phyloP scores from a whole-genome alignment of 495 filamentous ascomycete species.

The Hypoxylon intermedium region DNA sequence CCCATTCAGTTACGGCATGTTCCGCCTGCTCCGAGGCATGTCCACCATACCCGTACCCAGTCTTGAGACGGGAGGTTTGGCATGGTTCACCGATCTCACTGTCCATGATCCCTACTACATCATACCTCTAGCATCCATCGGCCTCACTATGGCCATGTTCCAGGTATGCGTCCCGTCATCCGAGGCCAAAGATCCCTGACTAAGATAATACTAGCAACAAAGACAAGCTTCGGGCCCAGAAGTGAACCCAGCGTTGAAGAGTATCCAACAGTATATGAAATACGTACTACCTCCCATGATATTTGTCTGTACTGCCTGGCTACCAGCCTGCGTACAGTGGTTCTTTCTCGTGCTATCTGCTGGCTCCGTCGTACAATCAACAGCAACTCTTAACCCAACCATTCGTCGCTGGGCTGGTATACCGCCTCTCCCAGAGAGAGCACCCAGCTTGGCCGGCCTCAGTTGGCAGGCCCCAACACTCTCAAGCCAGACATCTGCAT shows the following conservation, averaged over 20 bases:
- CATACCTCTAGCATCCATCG: slow-evolving; percentile 64
- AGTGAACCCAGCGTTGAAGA: too few species aligned
- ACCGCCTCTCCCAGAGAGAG: slow-evolving; percentile 44
- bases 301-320: slow-evolving; percentile 65
- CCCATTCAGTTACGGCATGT: slow-evolving; percentile 79
- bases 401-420: slow-evolving; percentile 62
- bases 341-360: slow-evolving; percentile 69
- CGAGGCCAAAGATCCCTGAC: neutral
- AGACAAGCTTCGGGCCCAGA: slow-evolving; percentile 40
- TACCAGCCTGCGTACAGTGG: slow-evolving; percentile 74
- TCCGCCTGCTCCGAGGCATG: slow-evolving; percentile 79
- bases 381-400: slow-evolving; percentile 56
- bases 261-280: slow-evolving; percentile 60
- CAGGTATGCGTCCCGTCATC: slow-evolving; percentile 48
- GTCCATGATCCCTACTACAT: slow-evolving; percentile 76
- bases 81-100: slow-evolving; percentile 85
- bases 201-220: slow-evolving; percentile 35
- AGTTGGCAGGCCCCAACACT: slow-evolving; percentile 42
- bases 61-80: slow-evolving; percentile 68
- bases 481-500: slow-evolving; percentile 7
- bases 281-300: slow-evolving; percentile 67
- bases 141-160: slow-evolving; percentile 54
- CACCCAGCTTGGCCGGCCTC: slow-evolving; percentile 2
- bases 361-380: slow-evolving; percentile 64
- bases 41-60: slow-evolving; percentile 77